A percentile compares a stretch with the other conserved stretches of the same genome.
Conservation (phyloP, 768 basidiomycete genomes). For the Leccinum fibrillosum region DNA sequence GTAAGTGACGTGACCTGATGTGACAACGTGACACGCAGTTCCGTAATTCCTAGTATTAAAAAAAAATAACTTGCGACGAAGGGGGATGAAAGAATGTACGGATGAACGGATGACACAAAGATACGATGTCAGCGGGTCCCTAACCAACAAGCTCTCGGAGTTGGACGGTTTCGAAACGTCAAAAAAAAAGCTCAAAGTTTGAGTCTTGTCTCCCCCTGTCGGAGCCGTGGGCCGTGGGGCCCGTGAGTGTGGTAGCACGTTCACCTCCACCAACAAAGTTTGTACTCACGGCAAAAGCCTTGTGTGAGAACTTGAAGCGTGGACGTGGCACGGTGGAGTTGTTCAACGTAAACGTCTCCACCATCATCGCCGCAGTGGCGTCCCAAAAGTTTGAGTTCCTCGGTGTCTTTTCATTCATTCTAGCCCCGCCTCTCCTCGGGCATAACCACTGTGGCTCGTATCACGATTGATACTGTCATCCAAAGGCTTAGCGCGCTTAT, state of each 20-base stretch:
- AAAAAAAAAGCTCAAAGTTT: neutral
- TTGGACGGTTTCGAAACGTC: neutral
- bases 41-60: neutral
- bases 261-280: neutral
- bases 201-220: neutral
- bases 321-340: neutral
- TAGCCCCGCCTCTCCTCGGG: neutral
- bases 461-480: neutral
- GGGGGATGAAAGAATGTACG: neutral
- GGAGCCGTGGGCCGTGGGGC: neutral
- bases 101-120: neutral
- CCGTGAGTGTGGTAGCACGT: neutral
- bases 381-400: neutral
- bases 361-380: neutral
- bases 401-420: neutral
- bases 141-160: neutral
- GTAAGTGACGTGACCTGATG: neutral
- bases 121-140: neutral
- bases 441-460: neutral
- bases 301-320: neutral
- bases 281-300: neutral
- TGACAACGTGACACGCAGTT: neutral
- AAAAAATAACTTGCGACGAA: neutral
- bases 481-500: neutral
- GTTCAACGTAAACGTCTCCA: neutral